Evolutionary conservation across 164 flowering plant genomes (phyloP), one percentile per base, ranked within the genome.

Genomic region (Vitis labrusca): DNA sequence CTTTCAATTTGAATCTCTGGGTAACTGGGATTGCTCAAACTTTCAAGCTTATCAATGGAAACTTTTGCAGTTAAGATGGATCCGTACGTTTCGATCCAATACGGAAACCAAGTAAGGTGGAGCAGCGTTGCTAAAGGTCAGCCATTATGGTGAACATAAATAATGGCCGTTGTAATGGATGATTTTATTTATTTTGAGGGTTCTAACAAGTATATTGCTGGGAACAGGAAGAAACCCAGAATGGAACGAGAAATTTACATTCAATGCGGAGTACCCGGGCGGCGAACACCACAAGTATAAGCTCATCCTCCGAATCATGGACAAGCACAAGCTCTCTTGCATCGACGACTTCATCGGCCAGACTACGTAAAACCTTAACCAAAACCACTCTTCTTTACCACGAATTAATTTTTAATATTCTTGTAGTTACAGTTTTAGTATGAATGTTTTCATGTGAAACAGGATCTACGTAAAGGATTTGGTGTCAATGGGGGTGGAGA

Each of bases 401-500:
- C 7, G 6, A 37, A 37, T 37, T 37, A 2, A 6, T 37, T 37
- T 37, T 37, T 37, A 37, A 6, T n/a, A n/a, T n/a, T 37, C 44
- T 37, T 6, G 6, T 3, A 37, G 44, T 37, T 37, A 37, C 0
- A 37, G 44, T 37, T 10, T 53, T 8, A n/a, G 56, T 5, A 53
- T 13, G 6, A 53, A 53, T 53, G 56, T 14, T 14, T 53, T 14
- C n/a, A 13, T 17, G 29, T 3, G 27, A 2, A 37, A 64, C 74
- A 76, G 78, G 71, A 66, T 76, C 10, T 66, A 76, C 47, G 52
- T 71, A 4, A 76, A 71, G 59, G 75, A 76, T 16, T 11, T 76
- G 12, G 13, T 76, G 3, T 50, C 56, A n/a, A 9, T 62, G 44
- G 78, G 78, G 12, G 11, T 30, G n/a, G 74, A 71, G 47, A 56